Conservation (phyloP, 2,329 filamentous ascomycete species). For the Alternaria sp. region DNA sequence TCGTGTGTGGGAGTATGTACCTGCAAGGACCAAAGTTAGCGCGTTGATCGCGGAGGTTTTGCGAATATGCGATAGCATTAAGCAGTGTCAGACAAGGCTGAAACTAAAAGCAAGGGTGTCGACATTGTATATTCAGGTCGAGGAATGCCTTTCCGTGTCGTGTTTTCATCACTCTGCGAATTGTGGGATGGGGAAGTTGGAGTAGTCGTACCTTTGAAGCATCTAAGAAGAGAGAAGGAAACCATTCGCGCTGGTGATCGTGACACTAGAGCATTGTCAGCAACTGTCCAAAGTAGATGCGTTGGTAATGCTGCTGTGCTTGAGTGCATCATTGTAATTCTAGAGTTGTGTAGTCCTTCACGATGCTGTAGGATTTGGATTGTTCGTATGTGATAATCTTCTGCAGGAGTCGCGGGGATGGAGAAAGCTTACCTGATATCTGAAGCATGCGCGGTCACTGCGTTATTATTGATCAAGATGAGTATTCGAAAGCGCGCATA, state of each 20-base stretch:
- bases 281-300: slow-evolving; percentile 7
- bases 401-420: slow-evolving; percentile 35
- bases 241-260: neutral
- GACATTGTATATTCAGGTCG: slow-evolving; percentile 70
- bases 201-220: slow-evolving; percentile 54
- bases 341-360: slow-evolving; percentile 64
- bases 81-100: slow-evolving; percentile 71
- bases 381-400: slow-evolving; percentile 60
- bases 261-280: slow-evolving; percentile 32
- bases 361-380: slow-evolving; percentile 66
- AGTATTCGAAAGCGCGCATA: slow-evolving; percentile 22
- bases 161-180: slow-evolving; percentile 66
- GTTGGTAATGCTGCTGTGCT: slow-evolving; percentile 16
- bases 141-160: slow-evolving; percentile 75
- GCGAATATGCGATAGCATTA: slow-evolving; percentile 21
- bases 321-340: slow-evolving; percentile 64
- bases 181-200: slow-evolving; percentile 19
- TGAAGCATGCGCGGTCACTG: slow-evolving; percentile 16
- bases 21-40: slow-evolving; percentile 44
- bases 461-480: slow-evolving; percentile 24
- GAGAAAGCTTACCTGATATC: slow-evolving; percentile 27
- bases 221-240: slow-evolving; percentile 5
- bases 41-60: slow-evolving; percentile 21
- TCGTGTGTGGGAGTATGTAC: slow-evolving; percentile 40
- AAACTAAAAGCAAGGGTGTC: slow-evolving; percentile 70